Evolutionary conservation across 305 asterid genomes (phyloP).

Genomic region (Stenogyne calaminthoides): DNA sequence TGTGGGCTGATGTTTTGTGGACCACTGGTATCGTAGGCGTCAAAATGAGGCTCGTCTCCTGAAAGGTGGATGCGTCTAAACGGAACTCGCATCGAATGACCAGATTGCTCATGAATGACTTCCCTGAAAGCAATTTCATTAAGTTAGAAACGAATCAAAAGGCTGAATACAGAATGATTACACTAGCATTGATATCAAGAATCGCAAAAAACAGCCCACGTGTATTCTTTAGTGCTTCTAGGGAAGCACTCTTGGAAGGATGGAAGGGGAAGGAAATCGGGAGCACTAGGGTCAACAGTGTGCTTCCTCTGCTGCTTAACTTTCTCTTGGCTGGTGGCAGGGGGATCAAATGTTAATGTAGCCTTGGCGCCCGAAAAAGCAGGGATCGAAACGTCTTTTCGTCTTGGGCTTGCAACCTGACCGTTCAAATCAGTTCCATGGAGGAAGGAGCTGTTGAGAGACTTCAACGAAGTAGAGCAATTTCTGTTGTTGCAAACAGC

Average conservation of each 20-base stretch:
- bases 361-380: constrained; percentile 51
- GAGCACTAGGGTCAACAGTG: constrained; percentile 89
- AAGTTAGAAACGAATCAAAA: constrained; percentile 20
- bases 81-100: constrained; percentile 75
- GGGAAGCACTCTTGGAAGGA: constrained; percentile 95
- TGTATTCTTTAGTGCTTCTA: constrained; percentile 81
- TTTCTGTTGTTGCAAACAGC: constrained; percentile 60
- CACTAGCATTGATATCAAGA: background rate
- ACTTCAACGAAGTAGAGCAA: constrained; percentile 44
- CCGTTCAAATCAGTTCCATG: constrained; percentile 54
- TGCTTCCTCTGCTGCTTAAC: constrained; percentile 66
- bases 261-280: constrained; percentile 91
- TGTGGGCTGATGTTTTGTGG: constrained; percentile 78
- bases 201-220: constrained; percentile 36
- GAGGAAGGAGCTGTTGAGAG: constrained; percentile 52
- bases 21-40: constrained; percentile 95
- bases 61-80: constrained; percentile 84
- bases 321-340: constrained; percentile 47
- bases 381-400: constrained; percentile 40
- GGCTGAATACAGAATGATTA: background rate
- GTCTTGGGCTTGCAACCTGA: constrained; percentile 32
- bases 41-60: constrained; percentile 91
- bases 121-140: constrained; percentile 57
- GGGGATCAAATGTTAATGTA: constrained; percentile 76
- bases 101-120: constrained; percentile 76